A percentile compares a stretch with the other conserved stretches of the same genome.
Conservation (phyloP, 371 early-diverging fungal genomes). For the Quaeritorhiza haematococci region DNA sequence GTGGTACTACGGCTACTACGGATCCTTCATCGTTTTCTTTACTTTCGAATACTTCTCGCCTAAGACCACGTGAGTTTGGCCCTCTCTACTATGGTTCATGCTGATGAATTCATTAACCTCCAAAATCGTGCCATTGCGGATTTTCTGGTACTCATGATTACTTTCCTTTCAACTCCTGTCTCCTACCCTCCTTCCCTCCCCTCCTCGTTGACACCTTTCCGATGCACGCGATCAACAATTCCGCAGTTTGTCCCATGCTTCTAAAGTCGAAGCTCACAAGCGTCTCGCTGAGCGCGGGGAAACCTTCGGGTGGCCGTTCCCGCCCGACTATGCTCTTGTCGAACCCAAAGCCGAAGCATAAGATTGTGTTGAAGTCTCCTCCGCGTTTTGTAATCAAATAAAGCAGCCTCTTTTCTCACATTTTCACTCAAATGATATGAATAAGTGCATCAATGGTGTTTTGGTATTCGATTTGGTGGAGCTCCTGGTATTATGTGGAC, state of each 20-base stretch:
- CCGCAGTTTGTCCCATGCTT: constrained; percentile 20
- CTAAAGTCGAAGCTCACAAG: constrained; percentile 32
- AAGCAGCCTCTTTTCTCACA: too few relatives aligned
- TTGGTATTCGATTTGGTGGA: too few relatives aligned
- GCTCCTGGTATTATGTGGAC: too few relatives aligned
- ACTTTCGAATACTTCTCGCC: constrained; percentile 17
- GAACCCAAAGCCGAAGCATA: too few relatives aligned
- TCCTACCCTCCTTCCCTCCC: too few relatives aligned
- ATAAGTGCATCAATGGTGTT: too few relatives aligned
- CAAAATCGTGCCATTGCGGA: not conserved
- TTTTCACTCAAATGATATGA: too few relatives aligned
- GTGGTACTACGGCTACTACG: constrained; percentile 35
- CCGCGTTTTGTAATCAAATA: too few relatives aligned
- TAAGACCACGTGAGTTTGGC: constrained; percentile 7
- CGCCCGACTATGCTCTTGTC: constrained; percentile 24
- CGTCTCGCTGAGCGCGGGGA: constrained; percentile 34
- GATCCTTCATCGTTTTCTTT: constrained; percentile 20
- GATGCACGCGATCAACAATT: not conserved
- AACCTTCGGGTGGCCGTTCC: constrained; percentile 39
- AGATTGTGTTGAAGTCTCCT: too few relatives aligned
- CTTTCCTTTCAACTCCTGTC: not conserved
- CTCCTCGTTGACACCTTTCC: too few relatives aligned
- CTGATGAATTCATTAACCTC: too few relatives aligned
- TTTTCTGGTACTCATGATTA: not conserved
- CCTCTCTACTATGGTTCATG: too few relatives aligned